Evolutionary conservation across 108 stramenopile genomes (phyloP), one percentile per base, ranked within the genome.

Genomic region (Fragilaria radians): DNA sequence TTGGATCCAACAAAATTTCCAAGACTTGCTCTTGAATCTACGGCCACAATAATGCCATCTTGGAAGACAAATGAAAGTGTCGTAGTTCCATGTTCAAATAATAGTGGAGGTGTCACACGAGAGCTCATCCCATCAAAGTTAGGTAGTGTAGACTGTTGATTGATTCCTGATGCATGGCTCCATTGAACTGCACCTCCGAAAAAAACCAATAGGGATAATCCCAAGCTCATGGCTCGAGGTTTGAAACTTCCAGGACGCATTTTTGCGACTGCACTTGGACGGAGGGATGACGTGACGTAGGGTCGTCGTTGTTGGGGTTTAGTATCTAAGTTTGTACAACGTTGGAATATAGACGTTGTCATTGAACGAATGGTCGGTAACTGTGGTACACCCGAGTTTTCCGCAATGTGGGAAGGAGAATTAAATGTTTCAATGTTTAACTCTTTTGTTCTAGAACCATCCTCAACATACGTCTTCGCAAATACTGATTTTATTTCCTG

Each of bases 1-100:
- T 90, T 90, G 46, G 80, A 82, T 0, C 93, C 88, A 11, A 94
- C 87, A 69, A 94, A 94, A 59, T 71, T 83, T n/a, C 93, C 93
- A 54, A 94, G 65, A 61, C 87, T 89, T 34, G 93, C 93, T 5
- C 93, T 54, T 23, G 87, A 89, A 66, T 94, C 93, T 5, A 94
- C 89, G 5, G 88, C 88, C 24, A 73, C 89, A 19, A 94, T 66
- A 22, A 88, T 89, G 1, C 93, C 91, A 57, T 78, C 88, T 52
- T 89, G 63, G 63, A 88, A 94, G 1, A 71, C 36, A 72, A 94
- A 90, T n/a, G 92, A 88, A 26, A 94, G 28, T 0, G 93, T 89
- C 18, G 93, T 94, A 5, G 93, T 94, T 24, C 93, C 93, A 62
- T 94, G 93, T 1, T 80, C 81, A 62, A 88, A 83, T 61, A 88